Evolutionary conservation across 495 filamentous ascomycete genomes (phyloP).

Genomic region (Trichoderma virens): DNA sequence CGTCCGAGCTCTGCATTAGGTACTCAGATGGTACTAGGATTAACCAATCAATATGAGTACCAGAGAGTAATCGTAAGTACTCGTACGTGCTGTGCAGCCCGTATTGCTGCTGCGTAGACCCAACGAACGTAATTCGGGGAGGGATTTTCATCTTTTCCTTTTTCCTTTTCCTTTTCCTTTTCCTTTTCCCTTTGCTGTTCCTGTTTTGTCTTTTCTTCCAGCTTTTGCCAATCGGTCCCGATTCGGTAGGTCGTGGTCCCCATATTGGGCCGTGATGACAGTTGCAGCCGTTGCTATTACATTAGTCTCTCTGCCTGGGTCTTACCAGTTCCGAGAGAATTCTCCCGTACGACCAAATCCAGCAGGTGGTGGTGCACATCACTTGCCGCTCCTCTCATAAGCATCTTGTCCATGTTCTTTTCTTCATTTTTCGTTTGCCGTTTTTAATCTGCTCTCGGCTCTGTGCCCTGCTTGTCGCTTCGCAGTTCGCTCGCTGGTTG

Average conservation of each 20-base stretch:
- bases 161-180: neutral
- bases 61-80: too few relatives aligned
- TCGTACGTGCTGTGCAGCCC: too few relatives aligned
- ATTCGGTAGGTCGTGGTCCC: neutral
- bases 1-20: too few relatives aligned
- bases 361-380: constrained; percentile 4
- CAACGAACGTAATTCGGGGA: too few relatives aligned
- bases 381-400: constrained; percentile 13
- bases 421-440: neutral
- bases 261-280: constrained; percentile 5
- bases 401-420: neutral
- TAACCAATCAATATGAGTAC: too few relatives aligned
- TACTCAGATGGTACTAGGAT: too few relatives aligned
- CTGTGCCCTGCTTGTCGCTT: neutral
- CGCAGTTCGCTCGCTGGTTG: neutral
- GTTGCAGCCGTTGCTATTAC: neutral
- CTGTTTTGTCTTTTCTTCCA: neutral
- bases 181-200: neutral
- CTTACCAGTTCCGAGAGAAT: constrained; percentile 7
- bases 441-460: neutral
- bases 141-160: too few relatives aligned
- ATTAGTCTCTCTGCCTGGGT: constrained; percentile 5
- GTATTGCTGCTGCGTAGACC: too few relatives aligned
- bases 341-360: constrained; percentile 8
- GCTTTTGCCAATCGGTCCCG: too few relatives aligned